Evolutionary conservation across 169 alveolate species (phyloP), one percentile per base, ranked within the genome.

Genomic region (Eimeria sp.): DNA sequence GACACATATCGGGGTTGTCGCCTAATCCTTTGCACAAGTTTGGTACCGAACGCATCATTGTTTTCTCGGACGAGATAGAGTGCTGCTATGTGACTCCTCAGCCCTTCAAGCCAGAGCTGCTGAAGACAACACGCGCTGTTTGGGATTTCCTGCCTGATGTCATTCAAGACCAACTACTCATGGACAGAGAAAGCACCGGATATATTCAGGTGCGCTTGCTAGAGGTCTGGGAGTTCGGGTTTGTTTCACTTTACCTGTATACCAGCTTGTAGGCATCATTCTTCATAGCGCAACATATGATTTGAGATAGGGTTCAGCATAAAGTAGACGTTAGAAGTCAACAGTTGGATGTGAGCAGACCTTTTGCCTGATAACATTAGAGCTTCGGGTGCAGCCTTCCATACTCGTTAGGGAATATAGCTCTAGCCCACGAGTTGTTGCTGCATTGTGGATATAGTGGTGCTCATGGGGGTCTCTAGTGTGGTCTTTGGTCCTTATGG

Each of bases 161-260:
- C 88, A 99, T 99, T 67, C 98, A 99, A 25, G 99, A 99, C 54
- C 99, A 99, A 97, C 98, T 99, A 61, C 97, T 99, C 80, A 97
- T 99, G 97, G 99, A 99, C 97, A 98, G 99, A 73, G 99, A 99
- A 95, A 99, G 99, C 45, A 99, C 99, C 61, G 99, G 99, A 27
- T 99, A 99, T 96, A 99, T 99, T 14, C 99, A 99, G 95, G 97
- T 92, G 54, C 49, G 95, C 43, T 18, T 43, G 57, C 80, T n/a
- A 27, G 57, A 30, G 92, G 51, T 5, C 6, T 40, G 30, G 72
- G n/a, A 2, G 14, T 34, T 20, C 9, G 76, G 49, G 70, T 61
- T 61, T 67, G 49, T 67, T 11, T 43, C 47, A 30, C n/a, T 57
- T 47, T 6, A 22, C 45, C 45, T 49, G 25, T 27, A 72, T 2